Percentiles rank a stretch among this genome's conserved stretches.
phyloP scores from a whole-genome alignment of 805 yeast species.

The Naumovozyma baii region DNA sequence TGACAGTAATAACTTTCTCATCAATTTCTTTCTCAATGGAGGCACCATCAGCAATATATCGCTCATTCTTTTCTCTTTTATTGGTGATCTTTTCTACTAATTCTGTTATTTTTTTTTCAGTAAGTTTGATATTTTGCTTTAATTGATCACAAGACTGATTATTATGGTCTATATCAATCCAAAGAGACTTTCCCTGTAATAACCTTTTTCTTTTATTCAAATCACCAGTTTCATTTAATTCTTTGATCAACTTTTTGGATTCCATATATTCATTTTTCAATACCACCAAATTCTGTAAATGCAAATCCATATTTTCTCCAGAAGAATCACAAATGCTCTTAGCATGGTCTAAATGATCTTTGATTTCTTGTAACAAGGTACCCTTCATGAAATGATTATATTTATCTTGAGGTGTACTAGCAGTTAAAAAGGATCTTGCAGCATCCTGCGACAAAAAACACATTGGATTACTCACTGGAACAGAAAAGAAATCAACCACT shows the following conservation, averaged over 20 bases:
- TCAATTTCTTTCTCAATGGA: slow-evolving; percentile 13
- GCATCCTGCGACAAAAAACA: slow-evolving; percentile 88
- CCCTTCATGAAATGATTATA: slow-evolving; percentile 75
- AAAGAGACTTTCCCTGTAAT: slow-evolving; percentile 39
- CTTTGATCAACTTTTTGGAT: slow-evolving; percentile 34
- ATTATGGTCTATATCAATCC: slow-evolving; percentile 34
- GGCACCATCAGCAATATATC: slow-evolving; percentile 14
- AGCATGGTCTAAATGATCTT: slow-evolving; percentile 40
- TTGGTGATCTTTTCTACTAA: slow-evolving; percentile 10
- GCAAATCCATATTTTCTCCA: slow-evolving; percentile 32
- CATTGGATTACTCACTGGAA: slow-evolving; percentile 83
- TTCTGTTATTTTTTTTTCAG: slow-evolving; percentile 14
- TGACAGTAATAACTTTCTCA: slow-evolving; percentile 6
- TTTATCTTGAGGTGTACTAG: slow-evolving; percentile 61
- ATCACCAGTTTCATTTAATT: slow-evolving; percentile 35
- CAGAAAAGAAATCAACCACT: slow-evolving; percentile 59
- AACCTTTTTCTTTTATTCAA: slow-evolving; percentile 32
- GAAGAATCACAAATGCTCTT: slow-evolving; percentile 30
- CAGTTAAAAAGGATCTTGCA: slow-evolving; percentile 81
- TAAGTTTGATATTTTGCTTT: slow-evolving; percentile 8
- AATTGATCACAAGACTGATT: slow-evolving; percentile 13
- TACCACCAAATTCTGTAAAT: slow-evolving; percentile 32
- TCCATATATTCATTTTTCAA: slow-evolving; percentile 35
- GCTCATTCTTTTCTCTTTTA: slow-evolving; percentile 24
- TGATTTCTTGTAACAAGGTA: slow-evolving; percentile 59